A percentile compares a stretch with the other conserved stretches of the same genome.
phyloP scores from a whole-genome alignment of 192 early-diverging fungal species.

The Coemansia brasiliensis region DNA sequence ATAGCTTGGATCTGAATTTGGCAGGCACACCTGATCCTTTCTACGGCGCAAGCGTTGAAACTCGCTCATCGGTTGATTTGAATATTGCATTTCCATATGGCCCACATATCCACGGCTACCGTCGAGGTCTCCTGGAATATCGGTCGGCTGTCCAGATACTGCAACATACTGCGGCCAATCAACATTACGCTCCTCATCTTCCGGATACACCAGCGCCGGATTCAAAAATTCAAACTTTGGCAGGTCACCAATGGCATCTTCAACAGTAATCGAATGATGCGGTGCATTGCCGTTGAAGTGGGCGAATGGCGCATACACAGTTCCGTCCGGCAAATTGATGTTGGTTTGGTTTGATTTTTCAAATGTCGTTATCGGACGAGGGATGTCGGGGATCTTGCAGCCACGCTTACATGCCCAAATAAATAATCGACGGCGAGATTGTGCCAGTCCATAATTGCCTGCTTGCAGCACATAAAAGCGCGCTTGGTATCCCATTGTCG shows the following conservation, averaged over 20 bases:
- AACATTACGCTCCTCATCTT: constrained; percentile 11
- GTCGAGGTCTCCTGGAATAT: constrained; percentile 9
- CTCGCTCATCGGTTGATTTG: constrained; percentile 49
- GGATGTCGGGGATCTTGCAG: constrained; percentile 58
- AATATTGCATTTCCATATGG: constrained; percentile 44
- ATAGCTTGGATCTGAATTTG: constrained; percentile 11
- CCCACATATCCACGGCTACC: constrained; percentile 48
- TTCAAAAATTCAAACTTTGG: constrained; percentile 68
- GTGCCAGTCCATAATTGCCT: constrained; percentile 63
- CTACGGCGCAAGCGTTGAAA: constrained; percentile 56
- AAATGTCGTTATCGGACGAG: constrained; percentile 60
- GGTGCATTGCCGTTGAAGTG: constrained; percentile 57
- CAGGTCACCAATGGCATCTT: constrained; percentile 68
- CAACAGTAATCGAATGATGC: constrained; percentile 58
- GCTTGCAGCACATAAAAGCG: constrained; percentile 66
- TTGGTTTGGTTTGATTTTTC: constrained; percentile 35
- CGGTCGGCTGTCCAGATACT: constrained; percentile 19
- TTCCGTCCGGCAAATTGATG: constrained; percentile 51
- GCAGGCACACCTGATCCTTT: constrained; percentile 29
- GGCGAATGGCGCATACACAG: constrained; percentile 42
- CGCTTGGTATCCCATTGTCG: constrained; percentile 68
- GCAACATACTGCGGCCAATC: constrained; percentile 34
- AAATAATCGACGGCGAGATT: constrained; percentile 66
- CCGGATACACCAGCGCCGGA: constrained; percentile 52
- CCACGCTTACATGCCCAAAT: constrained; percentile 64